Evolutionary conservation across 305 asterid genomes (phyloP), one percentile per base, ranked within the genome.

Genomic region (Fraxinus nigra): DNA sequence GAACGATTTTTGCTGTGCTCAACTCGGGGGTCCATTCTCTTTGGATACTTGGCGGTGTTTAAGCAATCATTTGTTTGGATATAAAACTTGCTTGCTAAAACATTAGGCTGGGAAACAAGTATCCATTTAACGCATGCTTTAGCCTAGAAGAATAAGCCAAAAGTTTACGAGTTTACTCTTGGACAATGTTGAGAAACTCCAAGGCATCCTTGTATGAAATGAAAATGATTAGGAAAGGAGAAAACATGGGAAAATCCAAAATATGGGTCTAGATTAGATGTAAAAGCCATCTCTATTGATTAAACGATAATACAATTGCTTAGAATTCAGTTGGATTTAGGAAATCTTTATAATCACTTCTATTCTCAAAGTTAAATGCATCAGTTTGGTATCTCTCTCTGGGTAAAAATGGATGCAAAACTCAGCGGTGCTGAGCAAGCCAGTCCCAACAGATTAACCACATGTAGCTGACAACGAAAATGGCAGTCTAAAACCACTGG

Each of bases 331-430:
- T 79, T 76, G 72, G 59, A 18, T 72, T 70, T 30, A 35, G 10
- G 32, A 11, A 33, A 46, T 43, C 51, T 78, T 30, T 78, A 34
- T 61, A 76, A 37, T 56, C 33, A 54, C 14, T 20, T 2, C 2
- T 59, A 20, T 59, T 59, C 30, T 6, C 69, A 20, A 8, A 20
- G 13, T 59, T 5, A 20, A 4, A 61, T 2, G 18, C 11, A 73
- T 28, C 13, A 26, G 30, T 33, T 73, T 59, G 22, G 16, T 20
- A 16, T 10, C 2, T 38, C 4, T 16, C 33, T 79, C 16, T 33
- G 22, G 75, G 22, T 43, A 63, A 35, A 78, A 63, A 89, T 89
- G 91, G 84, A 73, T 32, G 51, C 77, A 56, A 59, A 78, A 34
- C 38, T 87, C 3, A 77, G 80, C 18, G 82, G 83, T 48, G 79